Base-by-base conservation (phyloP, 2,329 filamentous ascomycete species). In the Penicillium olsonii region DNA sequence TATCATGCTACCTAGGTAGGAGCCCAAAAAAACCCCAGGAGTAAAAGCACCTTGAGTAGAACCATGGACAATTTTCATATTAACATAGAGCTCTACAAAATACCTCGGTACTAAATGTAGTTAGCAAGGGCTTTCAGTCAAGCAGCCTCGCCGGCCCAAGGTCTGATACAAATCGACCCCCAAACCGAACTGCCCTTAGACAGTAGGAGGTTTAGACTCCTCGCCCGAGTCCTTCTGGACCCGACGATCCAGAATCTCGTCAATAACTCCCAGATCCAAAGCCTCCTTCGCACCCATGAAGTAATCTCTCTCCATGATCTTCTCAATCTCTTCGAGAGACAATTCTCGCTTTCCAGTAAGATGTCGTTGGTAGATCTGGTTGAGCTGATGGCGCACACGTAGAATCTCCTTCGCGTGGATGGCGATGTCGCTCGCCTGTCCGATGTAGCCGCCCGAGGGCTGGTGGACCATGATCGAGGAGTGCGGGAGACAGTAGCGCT, bases 321-420 rank as follows among this genome's bases (percentile, higher is more conserved):
- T 90, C 71, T 94, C 92, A 65, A 99, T 88, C 65, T 95, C 88
- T 41, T 91, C 85, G 29, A 95, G 65, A 27, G 79, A 85, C 68
- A 90, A 85, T 42, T 84, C 79, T 69, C 84, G 87, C 63, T 71
- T 71, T 22, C 72, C 69, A 3, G 92, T 96, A 65, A 99, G 76
- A 70, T 99, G 94, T 44, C 80, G 76, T 68, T 86, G 83, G 69
- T 96, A 96, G 50, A 99, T 97, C 73, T 86, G 80, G 70, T 99
- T 97, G 63, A 96, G 76, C 73, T 92, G 88, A 56, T 85, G 82
- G 50, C 94, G 81, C 47, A 96, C 87, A 50, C 91, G 80, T 68
- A 97, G 79, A 48, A 99, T 99, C 78, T 99, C 92, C 66, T 92
- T 96, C 5, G 94, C 94, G 67, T 99, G 95, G 55, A 99, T 97